These are phyloP conservation scores for Phaeophleospora eucalypticola DNA, from an alignment of 2,329 filamentous ascomycete species.

Conservation along the genomic window DNA sequence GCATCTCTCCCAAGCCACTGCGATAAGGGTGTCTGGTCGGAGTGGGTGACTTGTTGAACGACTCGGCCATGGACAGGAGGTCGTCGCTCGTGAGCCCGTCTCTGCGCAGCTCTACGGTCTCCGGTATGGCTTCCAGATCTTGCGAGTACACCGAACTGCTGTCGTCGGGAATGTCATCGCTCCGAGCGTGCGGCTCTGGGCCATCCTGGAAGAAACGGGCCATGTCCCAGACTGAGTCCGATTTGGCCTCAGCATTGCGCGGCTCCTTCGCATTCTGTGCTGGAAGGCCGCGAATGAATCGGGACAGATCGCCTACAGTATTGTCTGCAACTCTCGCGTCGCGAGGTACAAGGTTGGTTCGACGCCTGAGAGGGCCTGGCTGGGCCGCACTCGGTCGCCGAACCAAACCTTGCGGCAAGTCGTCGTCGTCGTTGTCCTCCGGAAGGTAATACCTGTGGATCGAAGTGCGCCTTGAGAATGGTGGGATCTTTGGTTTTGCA, in stretches of 20 bases:
- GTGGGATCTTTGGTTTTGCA: not conserved
- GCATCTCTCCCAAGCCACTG: constrained; percentile 7
- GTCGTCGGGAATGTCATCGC: not conserved
- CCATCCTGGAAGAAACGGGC: constrained; percentile 1
- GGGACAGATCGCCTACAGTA: constrained; percentile 11
- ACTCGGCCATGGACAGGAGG: constrained; percentile 1
- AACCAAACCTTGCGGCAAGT: not conserved
- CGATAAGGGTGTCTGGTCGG: constrained; percentile 10
- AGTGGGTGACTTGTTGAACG: not conserved
- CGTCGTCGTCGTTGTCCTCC: not conserved
- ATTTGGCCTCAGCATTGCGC: not conserved
- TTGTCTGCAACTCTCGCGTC: constrained; percentile 15
- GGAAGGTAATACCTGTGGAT: not conserved
- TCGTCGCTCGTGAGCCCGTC: not conserved
- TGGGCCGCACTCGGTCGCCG: no score
- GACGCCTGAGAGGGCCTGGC: not conserved
- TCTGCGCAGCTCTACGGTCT: not conserved
- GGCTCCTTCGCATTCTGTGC: constrained; percentile 10
- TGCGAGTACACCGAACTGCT: not conserved
- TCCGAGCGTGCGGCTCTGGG: not conserved
- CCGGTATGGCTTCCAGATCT: no score
- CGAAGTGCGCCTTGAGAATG: not conserved
- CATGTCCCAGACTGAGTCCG: constrained; percentile 1
- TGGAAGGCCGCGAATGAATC: constrained; percentile 15
- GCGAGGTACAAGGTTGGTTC: constrained; percentile 5